Evolutionary conservation across 148 eudicot genomes (phyloP), one percentile per base, ranked within the genome.

Genomic region (Heliosperma pusillum): DNA sequence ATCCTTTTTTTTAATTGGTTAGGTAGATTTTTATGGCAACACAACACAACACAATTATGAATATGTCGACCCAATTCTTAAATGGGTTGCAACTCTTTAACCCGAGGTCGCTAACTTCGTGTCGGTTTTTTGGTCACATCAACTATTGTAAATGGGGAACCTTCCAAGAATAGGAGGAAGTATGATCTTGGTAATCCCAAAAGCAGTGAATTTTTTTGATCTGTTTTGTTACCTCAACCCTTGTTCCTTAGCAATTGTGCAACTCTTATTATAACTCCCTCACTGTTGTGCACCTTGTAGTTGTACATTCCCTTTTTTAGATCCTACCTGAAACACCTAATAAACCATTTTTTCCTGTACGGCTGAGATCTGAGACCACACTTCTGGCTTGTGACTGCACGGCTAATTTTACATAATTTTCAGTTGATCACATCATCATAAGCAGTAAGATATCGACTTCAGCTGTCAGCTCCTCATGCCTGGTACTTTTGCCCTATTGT

Each of bases 401-500:
- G 10, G 0, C 52, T n/a, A n/a, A n/a, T 47, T 42, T 44, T 16
- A 22, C 19, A 47, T 9, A 22, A 4, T 69, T 69, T 42, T 45
- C n/a, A 69, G 57, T 24, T 68, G 73, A 56, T 40, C 47, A 40
- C 1, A 7, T 76, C 56, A 36, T 40, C 47, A 57, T 3, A 7
- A 17, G 25, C 65, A 65, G 62, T 58, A 40, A 44, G 27, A 27
- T 56, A 55, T 55, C 61, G 71, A 27, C 12, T 40, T 73, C 57
- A 65, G 53, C 58, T 24, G 20, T 69, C 60, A 25, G 73, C 74
- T 27, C 55, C 50, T 12, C 15, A 20, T 27, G 33, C 42, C 62
- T 27, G 59, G 22, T 58, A 47, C 25, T 65, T 47, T n/a, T 17
- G 24, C 11, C 19, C 33, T 11, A 65, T 66, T 58, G 12, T 29